These are phyloP conservation scores for Ulota crispa DNA, from an alignment of 225 moss, liverwort and hornwort species.

Conservation along the genomic window DNA sequence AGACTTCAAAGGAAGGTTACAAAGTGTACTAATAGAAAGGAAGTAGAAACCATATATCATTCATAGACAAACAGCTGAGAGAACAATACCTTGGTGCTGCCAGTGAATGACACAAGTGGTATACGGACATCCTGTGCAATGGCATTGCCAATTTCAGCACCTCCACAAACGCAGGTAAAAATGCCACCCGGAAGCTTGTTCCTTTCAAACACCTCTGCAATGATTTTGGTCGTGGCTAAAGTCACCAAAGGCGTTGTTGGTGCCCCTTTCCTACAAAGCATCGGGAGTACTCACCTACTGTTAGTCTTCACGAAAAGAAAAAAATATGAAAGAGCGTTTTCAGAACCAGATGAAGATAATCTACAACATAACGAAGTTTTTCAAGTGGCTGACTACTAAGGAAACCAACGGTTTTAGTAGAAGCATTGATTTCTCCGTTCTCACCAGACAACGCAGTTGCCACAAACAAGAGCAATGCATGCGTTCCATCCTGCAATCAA, in stretches of 20 bases:
- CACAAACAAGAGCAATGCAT: slow-evolving; percentile 88
- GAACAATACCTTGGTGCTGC: slow-evolving; percentile 82
- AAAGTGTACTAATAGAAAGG: background rate
- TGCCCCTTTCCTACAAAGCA: slow-evolving; percentile 79
- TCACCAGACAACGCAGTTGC: slow-evolving; percentile 91
- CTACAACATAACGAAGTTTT: background rate
- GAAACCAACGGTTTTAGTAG: background rate
- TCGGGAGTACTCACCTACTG: background rate
- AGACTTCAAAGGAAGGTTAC: background rate
- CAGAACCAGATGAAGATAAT: background rate
- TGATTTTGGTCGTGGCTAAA: slow-evolving; percentile 73
- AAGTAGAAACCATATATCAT: background rate
- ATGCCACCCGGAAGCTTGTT: slow-evolving; percentile 86
- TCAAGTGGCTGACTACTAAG: background rate
- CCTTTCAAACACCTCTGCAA: slow-evolving; percentile 78
- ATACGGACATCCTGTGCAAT: slow-evolving; percentile 79
- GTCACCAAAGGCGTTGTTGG: slow-evolving; percentile 86
- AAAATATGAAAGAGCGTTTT: background rate
- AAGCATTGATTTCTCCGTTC: slow-evolving; percentile 15
- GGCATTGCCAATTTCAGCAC: slow-evolving; percentile 87
- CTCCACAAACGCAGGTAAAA: slow-evolving; percentile 88
- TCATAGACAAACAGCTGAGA: background rate
- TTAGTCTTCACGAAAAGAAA: background rate
- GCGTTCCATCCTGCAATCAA: slow-evolving; percentile 89
- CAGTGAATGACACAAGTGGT: slow-evolving; percentile 89